Evolutionary conservation across 2,329 filamentous ascomycete species (phyloP).

Genomic region (Colletotrichum horii): DNA sequence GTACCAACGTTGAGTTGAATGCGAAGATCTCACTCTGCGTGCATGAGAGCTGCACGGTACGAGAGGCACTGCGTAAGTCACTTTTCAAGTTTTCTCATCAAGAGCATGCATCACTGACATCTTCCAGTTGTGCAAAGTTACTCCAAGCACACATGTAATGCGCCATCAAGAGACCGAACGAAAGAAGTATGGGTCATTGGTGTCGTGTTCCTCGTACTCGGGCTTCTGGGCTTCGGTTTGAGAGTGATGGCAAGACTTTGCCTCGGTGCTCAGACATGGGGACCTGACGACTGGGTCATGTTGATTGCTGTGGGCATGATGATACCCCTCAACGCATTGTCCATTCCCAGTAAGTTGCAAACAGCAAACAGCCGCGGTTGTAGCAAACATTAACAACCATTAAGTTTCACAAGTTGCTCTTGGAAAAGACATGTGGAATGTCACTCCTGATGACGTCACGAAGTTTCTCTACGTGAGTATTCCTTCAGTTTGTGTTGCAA

Average conservation of each 20-base stretch:
- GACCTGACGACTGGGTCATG: slow-evolving; percentile 46
- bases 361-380: not conserved
- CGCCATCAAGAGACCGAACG: slow-evolving; percentile 29
- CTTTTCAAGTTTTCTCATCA: too few species aligned
- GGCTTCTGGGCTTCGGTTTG: slow-evolving; percentile 32
- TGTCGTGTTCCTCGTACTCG: slow-evolving; percentile 30
- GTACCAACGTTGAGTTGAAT: slow-evolving; percentile 26
- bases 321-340: slow-evolving; percentile 10
- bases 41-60: slow-evolving; percentile 21
- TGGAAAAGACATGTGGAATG: slow-evolving; percentile 43
- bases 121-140: slow-evolving; percentile 21
- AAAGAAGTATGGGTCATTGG: slow-evolving; percentile 28
- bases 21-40: slow-evolving; percentile 24
- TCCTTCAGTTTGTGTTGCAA: not conserved
- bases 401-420: slow-evolving; percentile 32
- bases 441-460: slow-evolving; percentile 30
- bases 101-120: not conserved
- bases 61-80: slow-evolving; percentile 16
- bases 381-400: slow-evolving; percentile 20
- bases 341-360: not conserved
- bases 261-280: slow-evolving; percentile 31
- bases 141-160: slow-evolving; percentile 29
- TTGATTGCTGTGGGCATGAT: slow-evolving; percentile 28
- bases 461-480: slow-evolving; percentile 32
- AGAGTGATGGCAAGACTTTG: slow-evolving; percentile 31